Percentiles rank a stretch among this genome's conserved stretches.
phyloP scores from a whole-genome alignment of 345 rosid species.

The Psidium guajava region DNA sequence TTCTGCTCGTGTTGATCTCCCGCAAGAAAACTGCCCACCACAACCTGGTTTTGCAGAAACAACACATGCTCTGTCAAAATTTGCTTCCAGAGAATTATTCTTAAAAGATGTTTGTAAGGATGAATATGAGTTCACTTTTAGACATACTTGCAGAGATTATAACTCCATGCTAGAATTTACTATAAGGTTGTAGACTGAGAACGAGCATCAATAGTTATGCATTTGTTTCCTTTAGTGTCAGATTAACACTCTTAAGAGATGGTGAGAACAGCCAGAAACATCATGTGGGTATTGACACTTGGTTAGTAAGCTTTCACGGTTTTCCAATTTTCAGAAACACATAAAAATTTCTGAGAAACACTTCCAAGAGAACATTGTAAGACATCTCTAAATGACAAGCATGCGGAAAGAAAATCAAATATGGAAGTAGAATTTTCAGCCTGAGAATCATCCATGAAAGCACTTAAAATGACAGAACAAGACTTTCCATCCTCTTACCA shows the following conservation, averaged over 20 bases:
- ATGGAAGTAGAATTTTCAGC: neutral
- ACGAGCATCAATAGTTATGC: neutral
- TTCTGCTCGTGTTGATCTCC: constrained; percentile 63
- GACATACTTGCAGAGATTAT: neutral
- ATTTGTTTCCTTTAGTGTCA: neutral
- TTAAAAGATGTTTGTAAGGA: neutral
- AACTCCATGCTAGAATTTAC: neutral
- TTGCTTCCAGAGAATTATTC: neutral
- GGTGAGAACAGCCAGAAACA: neutral
- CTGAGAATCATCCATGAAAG: neutral
- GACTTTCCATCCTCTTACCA: neutral
- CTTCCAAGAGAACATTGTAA: neutral
- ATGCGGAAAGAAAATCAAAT: neutral
- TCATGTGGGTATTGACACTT: neutral
- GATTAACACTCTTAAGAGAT: neutral
- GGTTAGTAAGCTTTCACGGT: neutral
- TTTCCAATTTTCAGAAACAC: neutral
- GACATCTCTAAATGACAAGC: neutral
- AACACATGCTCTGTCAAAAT: neutral
- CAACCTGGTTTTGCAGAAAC: constrained; percentile 32
- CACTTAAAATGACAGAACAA: neutral
- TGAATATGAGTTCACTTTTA: neutral
- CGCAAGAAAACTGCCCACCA: constrained; percentile 76
- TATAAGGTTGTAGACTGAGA: neutral
- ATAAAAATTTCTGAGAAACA: neutral